Conservation (phyloP, 2,329 filamentous ascomycete species). For the Aspergillus tamarii region DNA sequence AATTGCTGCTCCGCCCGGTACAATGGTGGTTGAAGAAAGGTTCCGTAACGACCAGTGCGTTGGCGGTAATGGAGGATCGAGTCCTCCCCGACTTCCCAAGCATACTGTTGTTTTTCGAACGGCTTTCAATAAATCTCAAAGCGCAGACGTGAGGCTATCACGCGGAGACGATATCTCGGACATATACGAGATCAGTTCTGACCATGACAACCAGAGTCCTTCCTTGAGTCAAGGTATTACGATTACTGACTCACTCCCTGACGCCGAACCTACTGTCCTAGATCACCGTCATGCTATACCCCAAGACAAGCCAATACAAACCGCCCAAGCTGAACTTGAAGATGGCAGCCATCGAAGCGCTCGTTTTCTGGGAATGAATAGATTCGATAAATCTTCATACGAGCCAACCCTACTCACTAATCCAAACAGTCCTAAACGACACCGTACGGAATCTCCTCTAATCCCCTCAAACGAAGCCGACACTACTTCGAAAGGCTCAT, state of each 20-base stretch:
- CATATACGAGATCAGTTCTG: not conserved
- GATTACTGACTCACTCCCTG: not conserved
- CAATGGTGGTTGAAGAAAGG: conserved; percentile 49
- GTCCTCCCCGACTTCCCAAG: conserved; percentile 40
- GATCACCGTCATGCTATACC: not conserved
- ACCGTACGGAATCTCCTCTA: conserved; percentile 13
- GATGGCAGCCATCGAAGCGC: not conserved
- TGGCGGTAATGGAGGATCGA: conserved; percentile 40
- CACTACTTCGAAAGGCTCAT: conserved; percentile 24
- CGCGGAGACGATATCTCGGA: conserved; percentile 9
- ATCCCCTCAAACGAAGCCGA: conserved; percentile 26
- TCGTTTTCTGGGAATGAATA: not conserved
- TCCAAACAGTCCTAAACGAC: conserved; percentile 1
- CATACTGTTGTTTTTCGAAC: conserved; percentile 52
- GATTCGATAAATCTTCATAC: not conserved
- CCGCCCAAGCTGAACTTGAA: not conserved
- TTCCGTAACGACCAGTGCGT: conserved; percentile 53
- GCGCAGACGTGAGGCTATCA: conserved; percentile 36
- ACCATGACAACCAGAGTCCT: not conserved
- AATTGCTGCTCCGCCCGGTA: conserved; percentile 49
- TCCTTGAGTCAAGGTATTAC: not conserved
- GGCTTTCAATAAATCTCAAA: conserved; percentile 45
- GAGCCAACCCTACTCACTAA: conserved; percentile 2
- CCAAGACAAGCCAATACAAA: not conserved
- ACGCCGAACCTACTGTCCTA: not conserved